A percentile compares a stretch with the other conserved stretches of the same genome.
Evolutionary conservation across 2,329 filamentous ascomycete species (phyloP).

Genomic region (Amauroascus verrucosus): DNA sequence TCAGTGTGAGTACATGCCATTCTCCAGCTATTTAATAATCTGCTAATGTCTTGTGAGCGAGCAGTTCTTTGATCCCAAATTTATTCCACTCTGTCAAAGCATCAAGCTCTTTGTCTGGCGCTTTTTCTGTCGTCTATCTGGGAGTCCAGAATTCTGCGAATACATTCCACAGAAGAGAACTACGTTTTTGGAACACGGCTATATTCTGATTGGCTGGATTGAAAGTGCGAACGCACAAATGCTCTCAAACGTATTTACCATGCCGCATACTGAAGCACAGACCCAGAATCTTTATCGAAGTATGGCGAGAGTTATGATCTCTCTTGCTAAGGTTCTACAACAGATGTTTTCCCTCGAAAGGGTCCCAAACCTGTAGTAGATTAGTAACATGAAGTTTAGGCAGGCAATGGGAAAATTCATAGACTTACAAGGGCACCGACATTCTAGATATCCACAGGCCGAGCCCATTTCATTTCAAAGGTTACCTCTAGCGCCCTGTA

Average conservation of each 20-base stretch:
- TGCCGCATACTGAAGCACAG: slow-evolving; percentile 14
- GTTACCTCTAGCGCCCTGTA: slow-evolving; percentile 25
- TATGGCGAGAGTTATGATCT: slow-evolving; percentile 17
- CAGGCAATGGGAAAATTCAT: background rate
- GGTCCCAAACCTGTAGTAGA: slow-evolving; percentile 18
- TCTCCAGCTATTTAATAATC: background rate
- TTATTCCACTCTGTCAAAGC: slow-evolving; percentile 10
- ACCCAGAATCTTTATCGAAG: slow-evolving; percentile 17
- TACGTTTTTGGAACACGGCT: slow-evolving; percentile 9
- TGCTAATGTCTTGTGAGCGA: background rate
- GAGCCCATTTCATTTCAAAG: slow-evolving; percentile 21
- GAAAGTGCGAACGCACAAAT: slow-evolving; percentile 2
- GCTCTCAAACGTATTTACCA: slow-evolving; percentile 10
- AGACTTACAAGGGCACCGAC: slow-evolving; percentile 21
- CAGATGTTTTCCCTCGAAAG: slow-evolving; percentile 14
- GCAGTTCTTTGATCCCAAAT: slow-evolving; percentile 13
- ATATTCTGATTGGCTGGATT: slow-evolving; percentile 16
- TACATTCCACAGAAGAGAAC: slow-evolving; percentile 12
- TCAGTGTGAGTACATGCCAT: slow-evolving; percentile 12
- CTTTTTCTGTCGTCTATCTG: background rate
- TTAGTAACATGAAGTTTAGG: background rate
- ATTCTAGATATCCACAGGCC: slow-evolving; percentile 26
- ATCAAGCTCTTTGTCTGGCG: slow-evolving; percentile 12
- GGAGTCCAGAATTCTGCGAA: background rate
- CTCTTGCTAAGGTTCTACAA: slow-evolving; percentile 15